phyloP scores from a whole-genome alignment of 2,329 filamentous ascomycete genomes.

The Xylariales sp. region DNA sequence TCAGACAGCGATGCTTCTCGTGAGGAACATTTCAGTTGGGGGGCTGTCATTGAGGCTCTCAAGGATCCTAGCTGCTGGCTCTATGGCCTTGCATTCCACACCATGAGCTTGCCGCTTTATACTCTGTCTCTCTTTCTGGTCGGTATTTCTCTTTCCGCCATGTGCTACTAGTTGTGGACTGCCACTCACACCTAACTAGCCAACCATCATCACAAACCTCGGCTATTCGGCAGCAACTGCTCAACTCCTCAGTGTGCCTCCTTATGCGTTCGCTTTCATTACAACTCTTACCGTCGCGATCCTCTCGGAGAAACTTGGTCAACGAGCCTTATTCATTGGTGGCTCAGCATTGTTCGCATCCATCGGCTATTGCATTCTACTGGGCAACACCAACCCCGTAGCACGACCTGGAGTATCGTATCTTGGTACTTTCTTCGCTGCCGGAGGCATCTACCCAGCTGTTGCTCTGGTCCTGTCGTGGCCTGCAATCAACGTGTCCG shows the following conservation, averaged over 20 bases:
- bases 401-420: constrained; percentile 53
- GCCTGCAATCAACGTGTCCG: constrained; percentile 68
- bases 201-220: constrained; percentile 49
- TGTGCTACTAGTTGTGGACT: constrained; percentile 4
- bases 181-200: constrained; percentile 34
- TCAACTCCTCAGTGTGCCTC: constrained; percentile 58
- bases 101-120: constrained; percentile 61
- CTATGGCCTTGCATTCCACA: constrained; percentile 68
- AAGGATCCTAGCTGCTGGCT: constrained; percentile 68
- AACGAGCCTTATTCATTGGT: constrained; percentile 60
- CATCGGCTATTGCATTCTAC: constrained; percentile 59
- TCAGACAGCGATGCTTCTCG: constrained; percentile 66
- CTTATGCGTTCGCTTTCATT: constrained; percentile 58
- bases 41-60: constrained; percentile 57
- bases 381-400: constrained; percentile 42
- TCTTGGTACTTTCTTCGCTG: constrained; percentile 57
- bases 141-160: constrained; percentile 13
- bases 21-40: constrained; percentile 65
- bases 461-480: constrained; percentile 61
- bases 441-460: constrained; percentile 63
- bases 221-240: constrained; percentile 49
- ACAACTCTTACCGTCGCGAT: constrained; percentile 55
- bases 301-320: constrained; percentile 52
- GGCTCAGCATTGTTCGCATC: constrained; percentile 50
- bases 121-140: constrained; percentile 52